Base-by-base conservation (phyloP, 2,329 filamentous ascomycete genomes). In the Pestalotiopsis sp. region DNA sequence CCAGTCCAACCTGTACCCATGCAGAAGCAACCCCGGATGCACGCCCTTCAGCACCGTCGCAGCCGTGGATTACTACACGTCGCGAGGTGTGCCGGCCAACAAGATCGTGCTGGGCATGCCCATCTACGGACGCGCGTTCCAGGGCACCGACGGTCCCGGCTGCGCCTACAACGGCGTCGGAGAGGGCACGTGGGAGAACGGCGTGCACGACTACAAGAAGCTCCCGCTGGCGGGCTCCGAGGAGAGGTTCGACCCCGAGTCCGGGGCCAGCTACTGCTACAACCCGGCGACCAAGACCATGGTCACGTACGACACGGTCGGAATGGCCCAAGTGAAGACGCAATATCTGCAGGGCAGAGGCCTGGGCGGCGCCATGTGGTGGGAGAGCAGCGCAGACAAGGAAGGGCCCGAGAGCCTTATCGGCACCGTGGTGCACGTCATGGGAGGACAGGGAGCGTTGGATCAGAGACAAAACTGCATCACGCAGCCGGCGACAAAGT, bases 361-460 rank as follows among this genome's bases (percentile, higher is more conserved):
- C 0, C 86, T 98, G 0, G 95, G 94, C 1, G 95, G 95, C 20
- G 93, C 88, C n/a, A 98, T 98, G 95, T 98, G 94, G 94, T 97
- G 94, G 94, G 95, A 98, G 82, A 93, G 90, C 74, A 95, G 92
- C 75, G 91, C 89, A 1, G 95, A 98, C 78, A 91, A 90, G 76
- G 77, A 80, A 2, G 90, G 89, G 0, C 83, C 85, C 0, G 80
- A 86, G 66, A 95, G 93, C 74, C 78, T 98, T 76, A 94, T 95
- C 67, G 82, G 80, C 6, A 90, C 86, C 14, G 89, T 91, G 17
- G 88, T 92, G 1, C 83, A 87, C 40, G 82, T 80, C 0, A 79
- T 93, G 12, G 91, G 90, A 20, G 89, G 90, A 0, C 77, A 80
- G 0, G 72, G 73, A 4, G 79, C 74, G 1, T 79, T 93, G 41